Percentiles rank a stretch among this genome's conserved stretches.
Evolutionary conservation across 2,329 filamentous ascomycete species (phyloP).

Genomic region (Colletotrichum liaoningense): DNA sequence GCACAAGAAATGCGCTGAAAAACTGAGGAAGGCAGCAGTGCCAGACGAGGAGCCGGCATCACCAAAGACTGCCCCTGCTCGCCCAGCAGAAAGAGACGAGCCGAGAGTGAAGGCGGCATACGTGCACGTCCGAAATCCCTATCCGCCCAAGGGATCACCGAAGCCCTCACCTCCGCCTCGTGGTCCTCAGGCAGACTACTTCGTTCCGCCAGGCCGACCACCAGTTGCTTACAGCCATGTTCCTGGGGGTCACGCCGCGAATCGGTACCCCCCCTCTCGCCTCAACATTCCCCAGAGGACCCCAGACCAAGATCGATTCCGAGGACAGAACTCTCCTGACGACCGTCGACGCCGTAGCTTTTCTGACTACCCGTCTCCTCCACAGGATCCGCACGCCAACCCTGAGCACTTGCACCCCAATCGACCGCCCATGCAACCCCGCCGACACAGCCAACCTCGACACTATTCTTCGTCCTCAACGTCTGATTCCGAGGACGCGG

Average conservation of each 20-base stretch:
- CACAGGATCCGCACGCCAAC: constrained; percentile 42
- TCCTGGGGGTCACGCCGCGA: constrained; percentile 51
- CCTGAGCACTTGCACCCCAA: constrained; percentile 49
- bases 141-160: constrained; percentile 38
- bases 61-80: constrained; percentile 43
- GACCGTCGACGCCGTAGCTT: constrained; percentile 62
- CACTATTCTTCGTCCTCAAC: constrained; percentile 57
- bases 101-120: constrained; percentile 52
- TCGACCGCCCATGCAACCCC: constrained; percentile 44
- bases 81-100: constrained; percentile 45
- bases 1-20: constrained; percentile 82
- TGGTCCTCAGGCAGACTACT: constrained; percentile 44
- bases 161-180: constrained; percentile 38
- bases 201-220: constrained; percentile 42
- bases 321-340: constrained; percentile 52
- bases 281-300: constrained; percentile 45
- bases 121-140: constrained; percentile 47
- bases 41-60: constrained; percentile 46
- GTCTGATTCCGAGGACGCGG: constrained; percentile 47
- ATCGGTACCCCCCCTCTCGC: constrained; percentile 47
- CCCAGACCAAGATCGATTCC: constrained; percentile 45
- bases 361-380: constrained; percentile 59
- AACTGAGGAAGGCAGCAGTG: constrained; percentile 71
- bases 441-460: constrained; percentile 63
- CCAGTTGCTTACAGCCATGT: constrained; percentile 54